phyloP scores from a whole-genome alignment of 2,329 filamentous ascomycete species.

The Neonectria neomacrospora region DNA sequence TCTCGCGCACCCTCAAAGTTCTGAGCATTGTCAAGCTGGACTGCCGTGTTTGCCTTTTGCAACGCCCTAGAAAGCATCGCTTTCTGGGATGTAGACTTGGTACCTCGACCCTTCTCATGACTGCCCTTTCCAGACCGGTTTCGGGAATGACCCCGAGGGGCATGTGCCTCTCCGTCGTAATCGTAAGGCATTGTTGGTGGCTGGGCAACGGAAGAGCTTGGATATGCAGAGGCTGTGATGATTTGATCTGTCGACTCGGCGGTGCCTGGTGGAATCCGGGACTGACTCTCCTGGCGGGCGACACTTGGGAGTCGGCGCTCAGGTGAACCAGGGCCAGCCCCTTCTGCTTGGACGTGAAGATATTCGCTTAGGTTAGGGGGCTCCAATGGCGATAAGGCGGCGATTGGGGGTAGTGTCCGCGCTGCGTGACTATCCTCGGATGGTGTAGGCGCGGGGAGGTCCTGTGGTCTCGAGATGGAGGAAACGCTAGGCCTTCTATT shows the following conservation, averaged over 20 bases:
- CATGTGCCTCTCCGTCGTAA: constrained; percentile 44
- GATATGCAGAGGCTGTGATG: constrained; percentile 31
- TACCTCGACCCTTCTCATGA: constrained; percentile 45
- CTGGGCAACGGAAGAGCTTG: constrained; percentile 23
- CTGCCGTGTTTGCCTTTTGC: constrained; percentile 94
- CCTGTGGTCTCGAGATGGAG: constrained; percentile 28
- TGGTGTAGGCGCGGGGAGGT: constrained; percentile 15
- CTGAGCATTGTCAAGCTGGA: constrained; percentile 94
- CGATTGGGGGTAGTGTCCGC: constrained; percentile 41
- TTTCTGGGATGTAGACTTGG: constrained; percentile 80
- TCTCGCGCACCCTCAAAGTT: constrained; percentile 92
- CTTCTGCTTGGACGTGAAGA: constrained; percentile 36
- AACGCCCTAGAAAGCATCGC: constrained; percentile 96
- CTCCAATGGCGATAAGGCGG: constrained; percentile 41
- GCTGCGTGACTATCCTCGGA: constrained; percentile 30
- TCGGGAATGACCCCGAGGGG: constrained; percentile 47
- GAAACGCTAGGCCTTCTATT: constrained; percentile 48
- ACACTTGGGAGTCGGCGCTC: constrained; percentile 39
- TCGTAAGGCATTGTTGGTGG: constrained; percentile 47
- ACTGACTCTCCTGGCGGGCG: constrained; percentile 45
- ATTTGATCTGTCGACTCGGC: constrained; percentile 31
- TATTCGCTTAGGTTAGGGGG: constrained; percentile 36
- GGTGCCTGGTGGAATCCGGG: constrained; percentile 35
- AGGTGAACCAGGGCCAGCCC: constrained; percentile 44
- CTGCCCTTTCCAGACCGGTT: constrained; percentile 50